These are phyloP conservation scores for Tuber melanosporum DNA, from an alignment of 495 filamentous ascomycete species.

Conservation along the genomic window DNA sequence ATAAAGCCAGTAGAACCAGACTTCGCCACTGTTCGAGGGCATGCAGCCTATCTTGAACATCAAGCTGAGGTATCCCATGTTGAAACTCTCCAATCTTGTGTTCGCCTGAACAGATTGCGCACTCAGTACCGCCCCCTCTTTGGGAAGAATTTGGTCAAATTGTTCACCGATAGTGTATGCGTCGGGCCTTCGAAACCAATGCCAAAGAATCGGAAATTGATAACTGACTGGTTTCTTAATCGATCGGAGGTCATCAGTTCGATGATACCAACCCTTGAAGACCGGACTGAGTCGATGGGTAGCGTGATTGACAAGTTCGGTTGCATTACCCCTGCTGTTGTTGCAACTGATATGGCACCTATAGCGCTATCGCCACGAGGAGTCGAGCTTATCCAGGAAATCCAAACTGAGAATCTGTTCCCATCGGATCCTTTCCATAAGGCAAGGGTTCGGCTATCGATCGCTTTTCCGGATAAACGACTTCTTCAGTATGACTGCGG, in stretches of 20 bases:
- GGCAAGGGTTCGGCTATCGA: constrained; percentile 81
- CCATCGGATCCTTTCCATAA: constrained; percentile 80
- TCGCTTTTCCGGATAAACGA: constrained; percentile 93
- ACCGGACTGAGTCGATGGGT: constrained; percentile 64
- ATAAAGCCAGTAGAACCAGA: constrained; percentile 55
- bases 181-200: constrained; percentile 51
- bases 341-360: constrained; percentile 67
- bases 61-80: constrained; percentile 63
- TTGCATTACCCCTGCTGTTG: constrained; percentile 81
- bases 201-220: constrained; percentile 51
- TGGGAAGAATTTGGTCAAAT: constrained; percentile 64
- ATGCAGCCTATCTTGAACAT: constrained; percentile 66
- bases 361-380: constrained; percentile 57
- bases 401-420: constrained; percentile 42
- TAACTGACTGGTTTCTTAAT: constrained; percentile 68
- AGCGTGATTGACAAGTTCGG: constrained; percentile 77
- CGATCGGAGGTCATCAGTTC: constrained; percentile 60
- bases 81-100: constrained; percentile 69
- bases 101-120: constrained; percentile 74
- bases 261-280: constrained; percentile 65
- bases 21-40: constrained; percentile 56
- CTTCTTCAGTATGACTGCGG: constrained; percentile 96
- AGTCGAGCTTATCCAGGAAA: constrained; percentile 55
- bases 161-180: constrained; percentile 57
- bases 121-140: constrained; percentile 76